These are phyloP conservation scores for Croton setiger DNA, from an alignment of 441 rosid genomes.

Conservation along the genomic window DNA sequence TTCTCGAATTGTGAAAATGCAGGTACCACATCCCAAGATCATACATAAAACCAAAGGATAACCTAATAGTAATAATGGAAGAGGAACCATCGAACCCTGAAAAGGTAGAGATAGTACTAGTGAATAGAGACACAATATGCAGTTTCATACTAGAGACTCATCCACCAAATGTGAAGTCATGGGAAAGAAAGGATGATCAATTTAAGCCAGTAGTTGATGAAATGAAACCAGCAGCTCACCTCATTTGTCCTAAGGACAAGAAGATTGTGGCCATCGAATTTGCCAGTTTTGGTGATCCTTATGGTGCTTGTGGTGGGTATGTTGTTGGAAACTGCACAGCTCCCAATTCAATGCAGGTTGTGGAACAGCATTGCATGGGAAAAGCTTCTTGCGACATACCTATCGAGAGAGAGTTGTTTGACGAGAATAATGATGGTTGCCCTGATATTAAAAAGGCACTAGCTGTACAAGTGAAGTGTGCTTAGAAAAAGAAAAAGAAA, in stretches of 20 bases:
- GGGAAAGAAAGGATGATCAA: slow-evolving; percentile 30
- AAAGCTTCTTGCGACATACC: slow-evolving; percentile 49
- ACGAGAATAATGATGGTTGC: slow-evolving; percentile 35
- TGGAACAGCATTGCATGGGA: slow-evolving; percentile 58
- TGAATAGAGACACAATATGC: slow-evolving; percentile 59
- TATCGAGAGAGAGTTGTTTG: slow-evolving; percentile 32
- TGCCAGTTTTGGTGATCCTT: slow-evolving; percentile 59
- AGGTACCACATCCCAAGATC: slow-evolving; percentile 76
- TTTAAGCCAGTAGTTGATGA: slow-evolving; percentile 25
- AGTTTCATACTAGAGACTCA: slow-evolving; percentile 37
- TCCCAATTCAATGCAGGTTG: slow-evolving; percentile 35
- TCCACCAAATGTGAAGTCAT: slow-evolving; percentile 45
- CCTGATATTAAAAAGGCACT: slow-evolving; percentile 38
- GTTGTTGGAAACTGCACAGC: slow-evolving; percentile 42
- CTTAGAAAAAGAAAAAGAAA: not conserved
- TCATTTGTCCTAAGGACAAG: slow-evolving; percentile 41
- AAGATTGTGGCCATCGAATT: slow-evolving; percentile 44
- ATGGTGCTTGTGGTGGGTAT: slow-evolving; percentile 47
- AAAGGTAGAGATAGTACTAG: slow-evolving; percentile 36
- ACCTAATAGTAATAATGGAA: slow-evolving; percentile 52
- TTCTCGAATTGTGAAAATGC: not conserved
- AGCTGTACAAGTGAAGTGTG: slow-evolving; percentile 65
- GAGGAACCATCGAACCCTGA: slow-evolving; percentile 46
- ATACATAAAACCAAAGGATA: slow-evolving; percentile 43
- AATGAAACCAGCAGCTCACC: slow-evolving; percentile 32